phyloP scores from a whole-genome alignment of 2,329 filamentous ascomycete genomes.

The Fusarium concolor region DNA sequence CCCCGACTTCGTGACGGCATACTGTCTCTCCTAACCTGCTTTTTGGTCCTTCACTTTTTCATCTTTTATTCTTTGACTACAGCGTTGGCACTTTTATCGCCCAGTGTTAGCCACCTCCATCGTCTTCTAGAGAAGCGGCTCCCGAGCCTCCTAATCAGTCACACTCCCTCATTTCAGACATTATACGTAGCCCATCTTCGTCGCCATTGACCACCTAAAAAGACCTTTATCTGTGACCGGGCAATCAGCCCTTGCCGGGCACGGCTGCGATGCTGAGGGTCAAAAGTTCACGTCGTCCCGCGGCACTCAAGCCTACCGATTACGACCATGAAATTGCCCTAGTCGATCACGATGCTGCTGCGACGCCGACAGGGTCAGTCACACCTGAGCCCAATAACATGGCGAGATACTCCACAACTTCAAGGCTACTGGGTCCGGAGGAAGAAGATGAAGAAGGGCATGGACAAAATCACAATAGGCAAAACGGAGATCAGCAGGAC shows the following conservation, averaged over 20 bases:
- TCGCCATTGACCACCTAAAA: conserved; percentile 5
- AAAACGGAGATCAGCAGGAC: conserved; percentile 11
- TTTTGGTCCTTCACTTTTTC: conserved; percentile 11
- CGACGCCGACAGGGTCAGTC: conserved; percentile 36
- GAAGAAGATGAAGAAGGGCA: conserved; percentile 30
- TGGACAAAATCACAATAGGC: background rate
- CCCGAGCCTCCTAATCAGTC: background rate
- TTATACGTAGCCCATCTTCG: conserved; percentile 6
- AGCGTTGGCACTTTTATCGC: conserved; percentile 3
- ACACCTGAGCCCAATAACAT: conserved; percentile 38
- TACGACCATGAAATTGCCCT: conserved; percentile 79
- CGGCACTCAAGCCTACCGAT: conserved; percentile 67
- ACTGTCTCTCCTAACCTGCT: conserved; percentile 15
- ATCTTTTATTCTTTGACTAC: background rate
- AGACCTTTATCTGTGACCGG: conserved; percentile 22
- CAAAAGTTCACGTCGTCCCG: conserved; percentile 66
- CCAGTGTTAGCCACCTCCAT: conserved; percentile 9
- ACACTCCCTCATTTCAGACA: conserved; percentile 5
- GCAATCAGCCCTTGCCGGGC: conserved; percentile 23
- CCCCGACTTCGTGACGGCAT: conserved; percentile 34
- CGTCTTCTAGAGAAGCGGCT: background rate
- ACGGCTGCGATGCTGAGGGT: conserved; percentile 49
- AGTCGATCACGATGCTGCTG: conserved; percentile 64
- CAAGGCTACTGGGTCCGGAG: conserved; percentile 39
- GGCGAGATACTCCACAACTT: conserved; percentile 40